Evolutionary conservation across 768 basidiomycete genomes (phyloP).

Genomic region (Calocybe gangraenosa): DNA sequence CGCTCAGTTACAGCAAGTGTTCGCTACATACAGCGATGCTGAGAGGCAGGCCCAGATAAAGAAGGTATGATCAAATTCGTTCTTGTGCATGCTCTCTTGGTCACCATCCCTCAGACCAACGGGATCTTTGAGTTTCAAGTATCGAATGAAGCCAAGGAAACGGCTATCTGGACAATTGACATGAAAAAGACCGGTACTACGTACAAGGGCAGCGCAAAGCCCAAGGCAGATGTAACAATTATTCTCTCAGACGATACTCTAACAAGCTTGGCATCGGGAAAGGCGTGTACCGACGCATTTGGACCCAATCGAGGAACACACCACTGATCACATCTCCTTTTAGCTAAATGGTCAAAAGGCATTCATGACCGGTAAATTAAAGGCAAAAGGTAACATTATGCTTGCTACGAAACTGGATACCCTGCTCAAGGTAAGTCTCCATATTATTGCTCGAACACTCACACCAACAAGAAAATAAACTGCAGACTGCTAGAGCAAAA

Average conservation of each 20-base stretch:
- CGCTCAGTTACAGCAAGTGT: constrained; percentile 44
- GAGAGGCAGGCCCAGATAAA: constrained; percentile 71
- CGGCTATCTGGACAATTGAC: constrained; percentile 88
- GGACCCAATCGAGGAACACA: neutral
- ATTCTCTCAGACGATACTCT: constrained; percentile 76
- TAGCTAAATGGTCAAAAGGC: constrained; percentile 90
- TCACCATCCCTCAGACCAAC: constrained; percentile 53
- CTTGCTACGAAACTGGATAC: constrained; percentile 86
- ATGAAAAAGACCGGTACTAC: constrained; percentile 80
- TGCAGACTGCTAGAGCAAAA: constrained; percentile 41
- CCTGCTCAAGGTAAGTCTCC: constrained; percentile 70
- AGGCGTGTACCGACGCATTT: constrained; percentile 35
- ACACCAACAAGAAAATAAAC: neutral
- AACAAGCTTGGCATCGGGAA: constrained; percentile 64
- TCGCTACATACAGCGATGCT: constrained; percentile 49
- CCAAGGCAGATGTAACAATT: constrained; percentile 82
- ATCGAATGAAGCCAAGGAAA: constrained; percentile 66
- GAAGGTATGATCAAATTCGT: constrained; percentile 43
- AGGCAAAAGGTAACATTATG: constrained; percentile 92
- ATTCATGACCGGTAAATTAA: constrained; percentile 93
- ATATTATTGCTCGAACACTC: neutral
- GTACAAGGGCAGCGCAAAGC: constrained; percentile 66
- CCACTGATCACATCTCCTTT: neutral
- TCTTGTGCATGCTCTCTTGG: neutral
- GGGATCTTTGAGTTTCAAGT: constrained; percentile 86